Percentiles rank a stretch among this genome's conserved stretches.
These are phyloP conservation scores for Passalora sequoiae DNA, from an alignment of 2,329 filamentous ascomycete species.

Conservation along the genomic window DNA sequence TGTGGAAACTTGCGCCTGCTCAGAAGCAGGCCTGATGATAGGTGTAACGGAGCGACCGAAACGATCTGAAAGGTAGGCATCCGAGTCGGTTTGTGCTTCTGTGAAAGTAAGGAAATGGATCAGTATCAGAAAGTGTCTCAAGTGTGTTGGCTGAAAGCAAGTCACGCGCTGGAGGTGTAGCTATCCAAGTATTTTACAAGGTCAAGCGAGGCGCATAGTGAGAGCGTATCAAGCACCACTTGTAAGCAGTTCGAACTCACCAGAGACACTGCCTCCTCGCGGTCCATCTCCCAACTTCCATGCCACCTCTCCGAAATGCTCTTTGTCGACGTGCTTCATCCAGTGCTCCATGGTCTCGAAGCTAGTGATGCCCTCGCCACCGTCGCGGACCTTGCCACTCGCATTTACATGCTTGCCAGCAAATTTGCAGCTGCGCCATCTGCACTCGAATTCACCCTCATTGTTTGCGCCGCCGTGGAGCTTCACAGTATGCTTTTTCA, in stretches of 20 bases:
- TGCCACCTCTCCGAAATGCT: slow-evolving; percentile 51
- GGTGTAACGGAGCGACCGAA: slow-evolving; percentile 47
- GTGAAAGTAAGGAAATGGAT: slow-evolving; percentile 1
- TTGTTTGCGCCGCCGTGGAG: slow-evolving; percentile 43
- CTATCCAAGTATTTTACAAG: neutral
- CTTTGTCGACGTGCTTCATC: slow-evolving; percentile 48
- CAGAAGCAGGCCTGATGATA: slow-evolving; percentile 22
- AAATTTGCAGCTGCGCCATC: slow-evolving; percentile 42
- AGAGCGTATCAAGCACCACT: slow-evolving; percentile 1
- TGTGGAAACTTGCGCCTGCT: slow-evolving; percentile 5
- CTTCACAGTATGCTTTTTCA: slow-evolving; percentile 56
- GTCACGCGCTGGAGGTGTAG: neutral
- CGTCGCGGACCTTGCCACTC: slow-evolving; percentile 21
- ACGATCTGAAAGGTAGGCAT: slow-evolving; percentile 46
- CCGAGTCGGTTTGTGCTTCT: slow-evolving; percentile 36
- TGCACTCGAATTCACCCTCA: slow-evolving; percentile 40
- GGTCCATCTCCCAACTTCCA: slow-evolving; percentile 59
- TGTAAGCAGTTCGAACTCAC: slow-evolving; percentile 41
- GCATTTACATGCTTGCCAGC: slow-evolving; percentile 17
- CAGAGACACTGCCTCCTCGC: slow-evolving; percentile 45
- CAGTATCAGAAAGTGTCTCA: neutral
- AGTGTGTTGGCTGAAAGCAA: neutral
- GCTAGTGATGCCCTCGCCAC: slow-evolving; percentile 20
- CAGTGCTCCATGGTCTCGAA: slow-evolving; percentile 42
- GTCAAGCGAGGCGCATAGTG: neutral